These are phyloP conservation scores for Umbelopsis sp. DNA, from an alignment of 371 early-diverging fungal species.

Conservation along the genomic window DNA sequence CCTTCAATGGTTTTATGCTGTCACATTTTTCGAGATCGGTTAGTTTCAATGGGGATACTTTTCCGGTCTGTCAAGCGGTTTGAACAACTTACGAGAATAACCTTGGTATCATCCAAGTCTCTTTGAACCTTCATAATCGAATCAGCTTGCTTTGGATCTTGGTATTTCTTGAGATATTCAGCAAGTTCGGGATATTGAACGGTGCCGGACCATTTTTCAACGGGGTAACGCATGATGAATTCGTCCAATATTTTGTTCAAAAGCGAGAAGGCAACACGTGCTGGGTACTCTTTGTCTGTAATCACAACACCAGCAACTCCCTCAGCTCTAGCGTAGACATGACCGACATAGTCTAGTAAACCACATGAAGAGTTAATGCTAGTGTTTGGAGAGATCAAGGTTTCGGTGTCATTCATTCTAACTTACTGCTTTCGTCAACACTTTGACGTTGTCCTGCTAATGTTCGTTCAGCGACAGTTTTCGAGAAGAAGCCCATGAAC, in stretches of 20 bases:
- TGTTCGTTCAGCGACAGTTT: constrained; percentile 89
- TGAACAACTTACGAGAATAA: constrained; percentile 71
- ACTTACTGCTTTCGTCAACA: constrained; percentile 83
- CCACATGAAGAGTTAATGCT: not conserved
- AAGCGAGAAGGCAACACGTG: constrained; percentile 87
- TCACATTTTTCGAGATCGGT: not conserved
- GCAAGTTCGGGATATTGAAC: constrained; percentile 74
- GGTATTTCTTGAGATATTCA: constrained; percentile 77
- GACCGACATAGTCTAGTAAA: constrained; percentile 76
- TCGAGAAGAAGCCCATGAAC: constrained; percentile 86
- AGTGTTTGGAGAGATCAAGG: not conserved
- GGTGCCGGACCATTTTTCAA: constrained; percentile 53
- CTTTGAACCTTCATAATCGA: constrained; percentile 94
- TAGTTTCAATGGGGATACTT: not conserved
- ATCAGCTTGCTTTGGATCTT: constrained; percentile 95
- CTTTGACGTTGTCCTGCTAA: constrained; percentile 81
- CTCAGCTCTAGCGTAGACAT: constrained; percentile 77
- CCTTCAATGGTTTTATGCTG: constrained; percentile 97
- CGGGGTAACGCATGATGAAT: constrained; percentile 72
- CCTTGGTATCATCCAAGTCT: constrained; percentile 98
- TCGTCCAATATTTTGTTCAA: constrained; percentile 89
- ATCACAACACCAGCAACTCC: constrained; percentile 82
- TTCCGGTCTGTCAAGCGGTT: not conserved
- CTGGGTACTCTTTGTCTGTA: constrained; percentile 92
- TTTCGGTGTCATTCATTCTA: not conserved